Evolutionary conservation across 805 yeast species (phyloP), one percentile per base, ranked within the genome.

Genomic region (Komagataella pastoris): DNA sequence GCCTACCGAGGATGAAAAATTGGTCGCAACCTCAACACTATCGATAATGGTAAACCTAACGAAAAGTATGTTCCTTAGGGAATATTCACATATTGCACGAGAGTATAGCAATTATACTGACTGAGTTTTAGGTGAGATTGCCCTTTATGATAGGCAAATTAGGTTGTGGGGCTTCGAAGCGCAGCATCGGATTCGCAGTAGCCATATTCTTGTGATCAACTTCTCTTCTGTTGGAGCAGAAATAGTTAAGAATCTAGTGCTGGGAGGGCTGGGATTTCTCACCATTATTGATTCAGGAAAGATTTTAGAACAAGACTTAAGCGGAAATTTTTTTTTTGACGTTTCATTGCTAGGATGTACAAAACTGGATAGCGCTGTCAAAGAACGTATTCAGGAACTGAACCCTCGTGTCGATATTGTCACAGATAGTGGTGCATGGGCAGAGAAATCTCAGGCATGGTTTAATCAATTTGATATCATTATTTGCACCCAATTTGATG

Each of bases 151-250:
- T 66, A 78, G 99, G 54, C 99, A 91, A 66, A 90, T 91, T 56
- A 70, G 99, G 55, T 73, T 91, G 18, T 91, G 99, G 99, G 99
- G 99, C 2, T 72, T 93, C 62, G 95, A 86, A 36, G 95, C 97
- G 3, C 99, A 91, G 64, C 74, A 79, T 46, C 65, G 80, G 47
- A 78, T 91, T 71, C 75, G 93, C 44, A 77, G 81, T 17, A 83
- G 97, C 6, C 76, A 76, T 47, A 73, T 91, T 3, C 68, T 90
- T 47, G 59, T 93, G 47, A 72, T 91, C 48, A 84, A 85, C 55
- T 59, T 88, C 14, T 85, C 90, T 8, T 87, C 88, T 1, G 73
- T 87, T 7, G 95, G 95, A 5, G 79, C 82, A 14, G 99, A 91
- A 64, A 74, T 86, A 8, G 79, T 83, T 44, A 91, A 93, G 65